Evolutionary conservation across 805 yeast species (phyloP).

Genomic region (Sugiyamaella valdiviana): DNA sequence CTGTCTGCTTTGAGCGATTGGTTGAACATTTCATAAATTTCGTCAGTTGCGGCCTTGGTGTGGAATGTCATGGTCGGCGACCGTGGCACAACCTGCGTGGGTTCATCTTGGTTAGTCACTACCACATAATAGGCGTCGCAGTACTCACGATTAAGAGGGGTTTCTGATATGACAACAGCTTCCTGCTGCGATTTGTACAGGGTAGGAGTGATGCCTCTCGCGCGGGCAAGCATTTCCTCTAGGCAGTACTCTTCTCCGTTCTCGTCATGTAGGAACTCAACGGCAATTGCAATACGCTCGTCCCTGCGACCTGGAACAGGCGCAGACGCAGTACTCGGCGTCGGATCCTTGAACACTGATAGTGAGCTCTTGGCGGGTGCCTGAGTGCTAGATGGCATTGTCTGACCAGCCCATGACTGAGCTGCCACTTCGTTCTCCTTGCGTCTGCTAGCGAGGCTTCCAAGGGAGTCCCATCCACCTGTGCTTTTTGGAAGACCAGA

Average conservation of each 20-base stretch:
- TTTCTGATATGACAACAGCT: neutral
- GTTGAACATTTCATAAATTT: slow-evolving; percentile 66
- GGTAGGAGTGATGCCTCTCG: slow-evolving; percentile 32
- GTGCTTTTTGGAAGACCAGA: slow-evolving; percentile 14
- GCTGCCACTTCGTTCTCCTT: slow-evolving; percentile 61
- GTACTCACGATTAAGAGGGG: slow-evolving; percentile 3
- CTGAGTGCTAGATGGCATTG: slow-evolving; percentile 15
- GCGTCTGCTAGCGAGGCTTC: slow-evolving; percentile 42
- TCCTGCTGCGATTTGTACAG: neutral
- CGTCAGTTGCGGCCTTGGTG: slow-evolving; percentile 69
- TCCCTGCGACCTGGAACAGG: slow-evolving; percentile 13
- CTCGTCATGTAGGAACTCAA: slow-evolving; percentile 20
- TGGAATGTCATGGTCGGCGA: slow-evolving; percentile 78
- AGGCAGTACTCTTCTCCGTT: slow-evolving; percentile 50
- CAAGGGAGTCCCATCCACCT: slow-evolving; percentile 42
- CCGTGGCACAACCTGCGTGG: slow-evolving; percentile 30
- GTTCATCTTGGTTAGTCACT: slow-evolving; percentile 12
- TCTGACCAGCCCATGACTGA: slow-evolving; percentile 60
- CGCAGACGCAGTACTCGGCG: neutral
- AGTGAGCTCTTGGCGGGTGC: slow-evolving; percentile 1
- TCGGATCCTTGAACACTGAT: slow-evolving; percentile 15
- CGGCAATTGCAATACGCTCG: slow-evolving; percentile 20
- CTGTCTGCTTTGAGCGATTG: slow-evolving; percentile 21
- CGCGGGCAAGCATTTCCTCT: slow-evolving; percentile 56
- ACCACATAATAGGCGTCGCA: neutral